phyloP scores from a whole-genome alignment of 139 green algal genomes.

The Chlamydomonas sp. region DNA sequence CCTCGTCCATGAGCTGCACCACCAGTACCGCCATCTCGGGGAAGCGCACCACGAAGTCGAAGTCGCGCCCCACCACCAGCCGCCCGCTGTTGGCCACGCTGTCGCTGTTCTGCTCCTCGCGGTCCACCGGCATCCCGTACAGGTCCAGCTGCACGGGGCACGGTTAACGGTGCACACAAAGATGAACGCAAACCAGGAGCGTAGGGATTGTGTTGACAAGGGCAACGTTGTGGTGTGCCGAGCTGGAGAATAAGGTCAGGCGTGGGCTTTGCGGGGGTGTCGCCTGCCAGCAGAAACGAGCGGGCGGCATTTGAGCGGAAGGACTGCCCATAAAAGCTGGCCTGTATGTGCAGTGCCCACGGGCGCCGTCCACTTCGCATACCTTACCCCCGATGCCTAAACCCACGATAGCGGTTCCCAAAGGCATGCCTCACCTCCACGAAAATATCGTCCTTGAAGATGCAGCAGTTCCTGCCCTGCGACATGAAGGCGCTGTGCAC shows the following conservation, averaged over 20 bases:
- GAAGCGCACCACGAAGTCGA: slow-evolving; percentile 21
- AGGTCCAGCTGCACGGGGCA: slow-evolving; percentile 20
- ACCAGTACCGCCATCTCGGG: slow-evolving; percentile 44
- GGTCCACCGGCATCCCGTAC: slow-evolving; percentile 35
- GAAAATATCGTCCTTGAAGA: slow-evolving; percentile 50
- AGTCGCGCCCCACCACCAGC: slow-evolving; percentile 3
- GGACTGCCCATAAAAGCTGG: too few relatives aligned
- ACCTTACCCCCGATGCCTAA: too few relatives aligned
- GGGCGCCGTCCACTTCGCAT: too few relatives aligned
- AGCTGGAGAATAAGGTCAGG: too few relatives aligned
- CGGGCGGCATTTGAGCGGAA: too few relatives aligned
- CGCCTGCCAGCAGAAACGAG: too few relatives aligned
- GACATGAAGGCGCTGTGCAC: slow-evolving; percentile 29
- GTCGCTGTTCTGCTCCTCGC: not conserved
- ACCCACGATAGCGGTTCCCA: not conserved
- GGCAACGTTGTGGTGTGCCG: too few relatives aligned
- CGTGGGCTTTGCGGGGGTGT: too few relatives aligned
- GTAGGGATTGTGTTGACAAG: too few relatives aligned
- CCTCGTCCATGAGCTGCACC: slow-evolving; percentile 41
- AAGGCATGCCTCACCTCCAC: slow-evolving; percentile 16
- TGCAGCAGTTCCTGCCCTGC: slow-evolving; percentile 14
- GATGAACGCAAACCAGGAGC: not conserved
- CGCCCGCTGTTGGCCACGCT: slow-evolving; percentile 25
- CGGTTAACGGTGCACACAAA: not conserved
- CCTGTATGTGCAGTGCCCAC: too few relatives aligned